Evolutionary conservation across 768 basidiomycete species (phyloP).

Genomic region (Amanita pallidorosea): DNA sequence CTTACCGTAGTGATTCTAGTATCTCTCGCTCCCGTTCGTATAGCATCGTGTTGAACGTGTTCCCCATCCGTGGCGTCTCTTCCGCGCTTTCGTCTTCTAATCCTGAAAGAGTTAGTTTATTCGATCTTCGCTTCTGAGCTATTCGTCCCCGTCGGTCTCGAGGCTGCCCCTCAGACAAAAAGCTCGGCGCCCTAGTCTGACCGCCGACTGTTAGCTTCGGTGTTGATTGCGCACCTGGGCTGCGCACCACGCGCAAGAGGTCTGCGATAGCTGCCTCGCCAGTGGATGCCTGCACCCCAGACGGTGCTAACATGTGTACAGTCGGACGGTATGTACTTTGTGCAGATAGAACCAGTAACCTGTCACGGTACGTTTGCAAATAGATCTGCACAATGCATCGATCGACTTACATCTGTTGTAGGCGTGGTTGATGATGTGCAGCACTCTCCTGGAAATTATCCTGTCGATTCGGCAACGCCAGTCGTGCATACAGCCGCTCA

Average conservation of each 20-base stretch:
- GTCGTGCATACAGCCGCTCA: slow-evolving; percentile 40
- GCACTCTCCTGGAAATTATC: slow-evolving; percentile 45
- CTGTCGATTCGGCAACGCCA: slow-evolving; percentile 42
- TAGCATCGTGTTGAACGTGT: slow-evolving; percentile 20
- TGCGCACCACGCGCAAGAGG: slow-evolving; percentile 43
- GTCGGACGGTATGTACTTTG: slow-evolving; percentile 50
- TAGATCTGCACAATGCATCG: background rate
- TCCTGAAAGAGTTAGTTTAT: slow-evolving; percentile 20
- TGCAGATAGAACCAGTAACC: slow-evolving; percentile 68
- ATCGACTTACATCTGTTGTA: slow-evolving; percentile 67
- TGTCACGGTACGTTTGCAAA: slow-evolving; percentile 14
- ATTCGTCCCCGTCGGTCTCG: slow-evolving; percentile 74
- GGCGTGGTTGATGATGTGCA: slow-evolving; percentile 52
- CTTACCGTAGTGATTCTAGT: slow-evolving; percentile 40
- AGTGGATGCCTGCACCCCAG: slow-evolving; percentile 41
- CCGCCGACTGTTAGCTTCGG: background rate
- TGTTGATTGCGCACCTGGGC: slow-evolving; percentile 25
- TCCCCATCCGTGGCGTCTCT: slow-evolving; percentile 40
- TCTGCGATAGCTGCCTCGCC: slow-evolving; percentile 62
- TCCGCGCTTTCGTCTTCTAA: slow-evolving; percentile 31
- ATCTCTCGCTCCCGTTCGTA: slow-evolving; percentile 45
- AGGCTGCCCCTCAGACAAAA: slow-evolving; percentile 63
- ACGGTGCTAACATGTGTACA: slow-evolving; percentile 50
- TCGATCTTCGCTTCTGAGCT: slow-evolving; percentile 35
- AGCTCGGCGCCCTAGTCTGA: slow-evolving; percentile 43